Conservation (phyloP, 2,329 filamentous ascomycete species). For the Colletotrichum magnum region DNA sequence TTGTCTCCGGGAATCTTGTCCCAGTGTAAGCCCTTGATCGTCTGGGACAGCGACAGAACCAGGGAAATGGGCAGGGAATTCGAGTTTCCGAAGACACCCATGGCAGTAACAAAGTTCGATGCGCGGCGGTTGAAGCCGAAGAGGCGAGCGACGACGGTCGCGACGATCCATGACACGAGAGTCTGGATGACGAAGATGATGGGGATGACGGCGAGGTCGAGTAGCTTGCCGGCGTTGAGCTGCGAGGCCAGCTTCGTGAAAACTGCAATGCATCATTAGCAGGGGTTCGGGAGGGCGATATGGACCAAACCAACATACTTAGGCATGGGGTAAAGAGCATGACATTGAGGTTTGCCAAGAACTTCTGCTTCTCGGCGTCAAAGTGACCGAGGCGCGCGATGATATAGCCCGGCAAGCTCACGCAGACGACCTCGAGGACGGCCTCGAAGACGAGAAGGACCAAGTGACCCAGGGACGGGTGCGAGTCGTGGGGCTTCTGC, state of each 20-base stretch:
- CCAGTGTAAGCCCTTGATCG: conserved; percentile 93
- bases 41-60: conserved; percentile 93
- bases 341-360: conserved; percentile 95
- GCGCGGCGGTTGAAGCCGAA: conserved; percentile 89
- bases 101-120: conserved; percentile 94
- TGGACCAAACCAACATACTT: conserved; percentile 69
- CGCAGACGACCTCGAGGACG: conserved; percentile 94
- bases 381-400: conserved; percentile 93
- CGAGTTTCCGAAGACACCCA: conserved; percentile 98
- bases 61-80: conserved; percentile 98
- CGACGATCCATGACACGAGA: conserved; percentile 84
- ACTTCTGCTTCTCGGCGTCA: conserved; percentile 95
- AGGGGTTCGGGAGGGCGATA: not conserved
- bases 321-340: conserved; percentile 97
- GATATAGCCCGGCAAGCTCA: conserved; percentile 94
- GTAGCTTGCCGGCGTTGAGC: conserved; percentile 89
- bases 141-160: conserved; percentile 77
- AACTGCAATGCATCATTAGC: conserved; percentile 67
- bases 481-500: conserved; percentile 62
- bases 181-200: conserved; percentile 93
- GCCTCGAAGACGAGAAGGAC: conserved; percentile 92
- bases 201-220: conserved; percentile 94
- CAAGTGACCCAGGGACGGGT: conserved; percentile 78
- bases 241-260: conserved; percentile 98
- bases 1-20: conserved; percentile 91